phyloP scores from a whole-genome alignment of 1,139 yeast genomes.

The Ogataea hybrid region DNA sequence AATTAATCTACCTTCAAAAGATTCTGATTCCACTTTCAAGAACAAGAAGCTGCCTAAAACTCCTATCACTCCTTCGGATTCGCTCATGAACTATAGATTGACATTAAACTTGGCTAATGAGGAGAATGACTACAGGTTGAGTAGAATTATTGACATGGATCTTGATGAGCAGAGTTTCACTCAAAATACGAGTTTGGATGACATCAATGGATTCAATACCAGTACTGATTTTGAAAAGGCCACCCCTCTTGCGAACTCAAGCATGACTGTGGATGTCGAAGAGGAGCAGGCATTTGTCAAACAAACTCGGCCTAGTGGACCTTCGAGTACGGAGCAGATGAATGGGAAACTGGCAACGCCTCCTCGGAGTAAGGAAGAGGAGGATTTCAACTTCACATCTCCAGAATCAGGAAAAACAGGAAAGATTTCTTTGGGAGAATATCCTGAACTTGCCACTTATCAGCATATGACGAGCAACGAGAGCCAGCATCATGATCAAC shows the following conservation, averaged over 20 bases:
- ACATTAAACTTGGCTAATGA: no score
- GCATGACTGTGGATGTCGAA: conserved; percentile 2
- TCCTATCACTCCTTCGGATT: no score
- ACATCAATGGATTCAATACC: conserved; percentile 1
- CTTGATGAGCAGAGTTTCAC: conserved; percentile 6
- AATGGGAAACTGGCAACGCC: conserved; percentile 1
- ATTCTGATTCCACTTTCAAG: no score
- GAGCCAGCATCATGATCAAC: background rate
- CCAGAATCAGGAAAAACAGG: conserved; percentile 10
- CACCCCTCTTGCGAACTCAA: conserved; percentile 5
- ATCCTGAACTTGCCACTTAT: conserved; percentile 3
- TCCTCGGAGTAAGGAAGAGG: conserved; percentile 1
- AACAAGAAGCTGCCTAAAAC: no score
- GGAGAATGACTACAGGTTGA: conserved; percentile 19
- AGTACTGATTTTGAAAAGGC: conserved; percentile 6
- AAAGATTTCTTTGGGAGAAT: conserved; percentile 2
- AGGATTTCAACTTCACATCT: conserved; percentile 11
- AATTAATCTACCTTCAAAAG: no score
- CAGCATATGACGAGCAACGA: background rate
- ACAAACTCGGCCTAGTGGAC: no score
- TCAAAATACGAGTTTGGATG: conserved; percentile 1
- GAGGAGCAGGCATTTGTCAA: background rate
- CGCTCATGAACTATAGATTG: no score
- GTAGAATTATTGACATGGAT: conserved; percentile 20
- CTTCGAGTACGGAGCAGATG: no score